phyloP scores from a whole-genome alignment of 2,329 filamentous ascomycete genomes.

The Diaporthe capsici region DNA sequence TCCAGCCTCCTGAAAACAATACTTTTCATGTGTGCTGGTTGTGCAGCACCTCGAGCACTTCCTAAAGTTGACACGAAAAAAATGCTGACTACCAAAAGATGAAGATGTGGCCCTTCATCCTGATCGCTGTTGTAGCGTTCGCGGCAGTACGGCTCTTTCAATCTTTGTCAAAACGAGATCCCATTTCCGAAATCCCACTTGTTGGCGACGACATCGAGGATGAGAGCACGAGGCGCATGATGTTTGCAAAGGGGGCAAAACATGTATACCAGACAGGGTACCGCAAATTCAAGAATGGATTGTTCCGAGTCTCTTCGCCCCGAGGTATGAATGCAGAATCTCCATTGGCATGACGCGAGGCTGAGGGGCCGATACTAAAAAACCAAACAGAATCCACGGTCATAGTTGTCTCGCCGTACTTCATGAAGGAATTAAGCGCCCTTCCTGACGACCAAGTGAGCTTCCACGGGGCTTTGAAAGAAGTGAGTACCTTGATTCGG shows the following conservation, averaged over 20 bases:
- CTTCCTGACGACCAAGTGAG: slow-evolving; percentile 37
- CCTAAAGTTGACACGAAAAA: neutral
- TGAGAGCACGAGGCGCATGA: slow-evolving; percentile 46
- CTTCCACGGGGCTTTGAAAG: slow-evolving; percentile 35
- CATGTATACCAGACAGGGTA: slow-evolving; percentile 50
- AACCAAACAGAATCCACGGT: slow-evolving; percentile 30
- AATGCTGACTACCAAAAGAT: slow-evolving; percentile 5
- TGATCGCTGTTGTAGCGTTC: neutral
- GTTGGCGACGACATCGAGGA: slow-evolving; percentile 46
- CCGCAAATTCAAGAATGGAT: slow-evolving; percentile 2
- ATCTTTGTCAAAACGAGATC: slow-evolving; percentile 33
- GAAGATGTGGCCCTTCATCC: slow-evolving; percentile 4
- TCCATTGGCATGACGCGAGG: neutral
- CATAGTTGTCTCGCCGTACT: slow-evolving; percentile 25
- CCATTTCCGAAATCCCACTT: slow-evolving; percentile 47
- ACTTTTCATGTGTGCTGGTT: neutral
- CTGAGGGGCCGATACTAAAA: slow-evolving; percentile 1
- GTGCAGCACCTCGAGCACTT: neutral
- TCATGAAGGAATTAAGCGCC: slow-evolving; percentile 35
- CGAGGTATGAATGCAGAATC: neutral
- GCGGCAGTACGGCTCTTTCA: slow-evolving; percentile 24
- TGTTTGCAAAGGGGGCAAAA: slow-evolving; percentile 44
- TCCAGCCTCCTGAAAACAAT: neutral
- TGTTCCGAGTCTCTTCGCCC: slow-evolving; percentile 5
- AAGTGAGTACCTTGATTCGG: slow-evolving; percentile 14